Percentiles rank a stretch among this genome's conserved stretches.
Conservation (phyloP, 1,284 basidiomycete genomes). For the Veloporphyrellus conicus region DNA sequence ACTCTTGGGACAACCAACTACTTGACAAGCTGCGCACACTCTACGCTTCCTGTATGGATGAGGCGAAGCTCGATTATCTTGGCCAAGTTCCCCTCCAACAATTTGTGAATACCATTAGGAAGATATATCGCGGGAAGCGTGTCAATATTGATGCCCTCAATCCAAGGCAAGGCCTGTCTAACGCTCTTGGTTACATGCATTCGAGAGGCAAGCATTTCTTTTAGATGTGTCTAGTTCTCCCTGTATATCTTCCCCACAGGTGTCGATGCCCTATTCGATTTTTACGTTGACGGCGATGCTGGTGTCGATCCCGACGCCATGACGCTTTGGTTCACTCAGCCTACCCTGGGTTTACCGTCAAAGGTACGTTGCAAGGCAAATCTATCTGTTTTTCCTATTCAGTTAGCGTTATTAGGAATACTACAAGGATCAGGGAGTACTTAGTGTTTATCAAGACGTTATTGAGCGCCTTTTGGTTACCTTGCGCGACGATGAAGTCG, state of each 20-base stretch:
- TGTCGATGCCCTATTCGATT: slow-evolving; percentile 73
- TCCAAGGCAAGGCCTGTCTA: slow-evolving; percentile 57
- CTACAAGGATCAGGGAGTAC: slow-evolving; percentile 74
- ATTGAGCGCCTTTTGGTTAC: slow-evolving; percentile 65
- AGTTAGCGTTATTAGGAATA: slow-evolving; percentile 61
- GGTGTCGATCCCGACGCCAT: slow-evolving; percentile 86
- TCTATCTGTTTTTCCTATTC: slow-evolving; percentile 2
- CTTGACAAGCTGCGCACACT: slow-evolving; percentile 77
- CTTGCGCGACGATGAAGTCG: slow-evolving; percentile 48
- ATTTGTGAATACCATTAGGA: slow-evolving; percentile 53
- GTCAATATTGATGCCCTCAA: slow-evolving; percentile 37
- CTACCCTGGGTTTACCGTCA: slow-evolving; percentile 80
- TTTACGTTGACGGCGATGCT: slow-evolving; percentile 83
- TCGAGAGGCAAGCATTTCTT: slow-evolving; percentile 58
- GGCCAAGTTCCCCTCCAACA: slow-evolving; percentile 60
- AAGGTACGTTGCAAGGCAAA: slow-evolving; percentile 49
- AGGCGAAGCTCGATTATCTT: slow-evolving; percentile 58
- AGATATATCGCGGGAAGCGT: slow-evolving; percentile 53
- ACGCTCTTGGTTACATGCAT: slow-evolving; percentile 83
- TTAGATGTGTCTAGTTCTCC: background rate
- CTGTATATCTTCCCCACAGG: slow-evolving; percentile 42
- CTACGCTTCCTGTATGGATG: slow-evolving; percentile 82
- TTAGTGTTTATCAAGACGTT: slow-evolving; percentile 68
- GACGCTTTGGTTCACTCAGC: slow-evolving; percentile 83
- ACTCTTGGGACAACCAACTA: slow-evolving; percentile 60